Base-by-base conservation (phyloP, 1,284 basidiomycete genomes). In the Ustilago nuda region DNA sequence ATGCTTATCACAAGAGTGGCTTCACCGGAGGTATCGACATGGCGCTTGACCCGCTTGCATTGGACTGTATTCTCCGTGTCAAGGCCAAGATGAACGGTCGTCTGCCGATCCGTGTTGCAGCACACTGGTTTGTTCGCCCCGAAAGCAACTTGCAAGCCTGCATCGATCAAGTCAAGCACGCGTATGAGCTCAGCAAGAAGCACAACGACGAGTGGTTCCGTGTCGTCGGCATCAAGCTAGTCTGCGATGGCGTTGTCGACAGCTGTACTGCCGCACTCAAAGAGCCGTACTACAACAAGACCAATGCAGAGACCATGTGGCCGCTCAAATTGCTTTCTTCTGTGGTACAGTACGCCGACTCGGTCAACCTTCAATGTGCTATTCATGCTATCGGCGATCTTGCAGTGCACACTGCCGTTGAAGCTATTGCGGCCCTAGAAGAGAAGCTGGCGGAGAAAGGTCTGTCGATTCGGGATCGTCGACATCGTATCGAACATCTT, bases 401-500 rank as follows among this genome's bases (percentile, higher is more conserved):
- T 8, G 71, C 76, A n/a, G 72, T 78, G 5, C 72, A 78, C 36
- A 72, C 58, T 4, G 73, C 76, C 5, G 72, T 78, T 23, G 70
- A 78, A 52, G 76, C 72, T 23, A 67, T 76, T 13, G 68, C 72
- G 0, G 57, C 65, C 7, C 45, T 78, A 1, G 72, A 61, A 27
- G 61, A 70, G 3, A 48, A 65, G 27, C 48, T 66, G 5, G 64
- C 56, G 2, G 52, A 27, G 0, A 39, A 59, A 33, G 69, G 60
- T 9, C 35, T 64, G 2, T 75, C 67, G 19, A 70, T 75, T 11
- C 72, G 72, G 17, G 68, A 69, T 15, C 65, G 72, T 30, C 39
- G 76, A 5, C 76, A 78, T 37, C 67, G 76, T 11, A 78, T 78
- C 41, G 76, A 78, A 51, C 76, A 78, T 23, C 70, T 78, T 45